These are phyloP conservation scores for Dictyostelium firmibasis DNA, from an alignment of 78 protist species.

Conservation along the genomic window DNA sequence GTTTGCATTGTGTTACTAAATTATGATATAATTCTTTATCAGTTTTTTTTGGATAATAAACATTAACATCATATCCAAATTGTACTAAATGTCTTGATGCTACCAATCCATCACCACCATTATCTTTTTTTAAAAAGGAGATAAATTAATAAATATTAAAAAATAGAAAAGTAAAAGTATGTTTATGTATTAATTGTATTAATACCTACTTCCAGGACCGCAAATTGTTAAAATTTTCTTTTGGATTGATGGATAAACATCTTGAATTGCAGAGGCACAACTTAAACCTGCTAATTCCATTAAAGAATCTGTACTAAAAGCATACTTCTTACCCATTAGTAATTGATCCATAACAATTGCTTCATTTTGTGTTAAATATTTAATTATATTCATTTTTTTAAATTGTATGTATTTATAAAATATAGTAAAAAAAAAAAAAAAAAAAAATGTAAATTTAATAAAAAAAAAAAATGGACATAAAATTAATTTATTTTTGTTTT, in stretches of 20 bases:
- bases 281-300: constrained; percentile 86
- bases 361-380: constrained; percentile 56
- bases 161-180: too few species aligned
- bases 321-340: constrained; percentile 46
- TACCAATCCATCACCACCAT: constrained; percentile 97
- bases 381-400: constrained; percentile 6
- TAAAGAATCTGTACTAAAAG: constrained; percentile 73
- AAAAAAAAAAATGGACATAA: not conserved
- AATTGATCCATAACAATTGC: constrained; percentile 49
- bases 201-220: constrained; percentile 77
- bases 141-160: not conserved
- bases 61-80: constrained; percentile 83
- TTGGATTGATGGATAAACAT: not conserved
- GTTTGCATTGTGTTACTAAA: constrained; percentile 35
- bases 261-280: constrained; percentile 7
- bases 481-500: not conserved
- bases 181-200: too few species aligned
- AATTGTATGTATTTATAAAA: too few species aligned
- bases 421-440: not conserved
- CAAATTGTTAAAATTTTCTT: constrained; percentile 51
- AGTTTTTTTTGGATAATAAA: constrained; percentile 89
- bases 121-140: too few species aligned
- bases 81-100: constrained; percentile 89
- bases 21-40: constrained; percentile 51
- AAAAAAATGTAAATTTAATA: not conserved